A percentile compares a stretch with the other conserved stretches of the same genome.
Conservation (phyloP, 768 basidiomycete genomes). For the Pholiota molesta region DNA sequence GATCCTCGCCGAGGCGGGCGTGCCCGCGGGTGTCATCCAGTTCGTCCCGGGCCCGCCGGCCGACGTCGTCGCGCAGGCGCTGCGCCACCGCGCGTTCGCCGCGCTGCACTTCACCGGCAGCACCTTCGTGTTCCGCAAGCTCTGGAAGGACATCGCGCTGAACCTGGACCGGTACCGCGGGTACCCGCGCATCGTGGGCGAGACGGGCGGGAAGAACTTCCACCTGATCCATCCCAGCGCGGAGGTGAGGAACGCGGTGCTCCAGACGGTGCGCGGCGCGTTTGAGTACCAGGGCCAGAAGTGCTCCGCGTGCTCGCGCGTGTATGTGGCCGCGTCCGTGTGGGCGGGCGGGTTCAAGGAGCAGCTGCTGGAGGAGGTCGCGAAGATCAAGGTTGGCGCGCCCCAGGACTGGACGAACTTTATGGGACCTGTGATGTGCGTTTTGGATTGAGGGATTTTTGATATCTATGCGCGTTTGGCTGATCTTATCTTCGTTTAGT, state of each 20-base stretch:
- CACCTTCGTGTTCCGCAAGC: constrained; percentile 90
- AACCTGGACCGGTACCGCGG: constrained; percentile 87
- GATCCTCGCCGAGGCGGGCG: constrained; percentile 90
- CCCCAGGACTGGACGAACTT: constrained; percentile 81
- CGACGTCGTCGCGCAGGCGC: constrained; percentile 83
- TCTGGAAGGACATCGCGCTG: constrained; percentile 93
- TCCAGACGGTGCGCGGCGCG: constrained; percentile 84
- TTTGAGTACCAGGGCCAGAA: constrained; percentile 99
- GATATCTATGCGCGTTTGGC: neutral
- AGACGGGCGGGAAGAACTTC: constrained; percentile 99
- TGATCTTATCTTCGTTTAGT: constrained; percentile 37
- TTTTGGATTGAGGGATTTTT: constrained; percentile 8
- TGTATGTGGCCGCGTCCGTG: constrained; percentile 86
- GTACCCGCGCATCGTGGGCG: constrained; percentile 96
- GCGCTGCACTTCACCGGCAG: constrained; percentile 97
- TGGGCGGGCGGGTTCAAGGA: constrained; percentile 91
- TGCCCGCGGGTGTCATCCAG: constrained; percentile 95
- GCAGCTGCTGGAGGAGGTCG: constrained; percentile 68
- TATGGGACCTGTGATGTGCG: constrained; percentile 94
- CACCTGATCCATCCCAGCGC: constrained; percentile 90
- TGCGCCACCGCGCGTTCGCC: constrained; percentile 79
- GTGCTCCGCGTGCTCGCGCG: constrained; percentile 90
- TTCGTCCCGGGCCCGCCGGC: constrained; percentile 91
- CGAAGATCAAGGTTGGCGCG: constrained; percentile 85
- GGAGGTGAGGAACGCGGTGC: constrained; percentile 86